A percentile compares a stretch with the other conserved stretches of the same genome.
Conservation (phyloP, 2,329 filamentous ascomycete species). For the Alternaria sp. region DNA sequence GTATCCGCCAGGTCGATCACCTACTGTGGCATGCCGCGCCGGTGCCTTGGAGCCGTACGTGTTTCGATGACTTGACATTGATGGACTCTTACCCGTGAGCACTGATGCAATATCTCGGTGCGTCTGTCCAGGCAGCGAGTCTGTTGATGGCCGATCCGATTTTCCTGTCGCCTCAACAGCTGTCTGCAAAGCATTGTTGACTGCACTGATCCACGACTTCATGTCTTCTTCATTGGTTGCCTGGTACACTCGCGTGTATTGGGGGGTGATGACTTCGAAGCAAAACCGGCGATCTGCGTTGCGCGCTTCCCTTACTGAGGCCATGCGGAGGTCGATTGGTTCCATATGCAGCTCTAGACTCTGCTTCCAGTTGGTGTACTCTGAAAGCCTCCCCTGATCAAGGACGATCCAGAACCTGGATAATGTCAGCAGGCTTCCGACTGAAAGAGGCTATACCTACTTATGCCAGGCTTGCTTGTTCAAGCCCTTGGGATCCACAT, state of each 20-base stretch:
- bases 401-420: constrained; percentile 95
- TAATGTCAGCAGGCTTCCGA: constrained; percentile 32
- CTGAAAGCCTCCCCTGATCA: constrained; percentile 93
- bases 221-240: constrained; percentile 98
- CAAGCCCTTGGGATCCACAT: constrained; percentile 91
- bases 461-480: constrained; percentile 99
- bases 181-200: constrained; percentile 96
- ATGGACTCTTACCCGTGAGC: constrained; percentile 88
- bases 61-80: constrained; percentile 65
- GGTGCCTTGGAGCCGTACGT: constrained; percentile 65
- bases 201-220: constrained; percentile 93
- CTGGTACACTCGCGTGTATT: constrained; percentile 95
- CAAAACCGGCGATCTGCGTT: constrained; percentile 95
- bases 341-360: constrained; percentile 96
- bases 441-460: constrained; percentile 60
- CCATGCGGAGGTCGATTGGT: constrained; percentile 94
- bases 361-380: constrained; percentile 99
- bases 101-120: constrained; percentile 91
- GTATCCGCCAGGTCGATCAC: constrained; percentile 75
- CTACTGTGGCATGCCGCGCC: constrained; percentile 86
- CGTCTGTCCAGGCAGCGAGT: constrained; percentile 63
- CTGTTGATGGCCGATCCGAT: constrained; percentile 55
- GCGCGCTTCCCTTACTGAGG: constrained; percentile 92
- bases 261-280: constrained; percentile 97
- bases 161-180: constrained; percentile 82